Base-by-base conservation (phyloP, 768 basidiomycete genomes). In the Glaciozyma martinii region DNA sequence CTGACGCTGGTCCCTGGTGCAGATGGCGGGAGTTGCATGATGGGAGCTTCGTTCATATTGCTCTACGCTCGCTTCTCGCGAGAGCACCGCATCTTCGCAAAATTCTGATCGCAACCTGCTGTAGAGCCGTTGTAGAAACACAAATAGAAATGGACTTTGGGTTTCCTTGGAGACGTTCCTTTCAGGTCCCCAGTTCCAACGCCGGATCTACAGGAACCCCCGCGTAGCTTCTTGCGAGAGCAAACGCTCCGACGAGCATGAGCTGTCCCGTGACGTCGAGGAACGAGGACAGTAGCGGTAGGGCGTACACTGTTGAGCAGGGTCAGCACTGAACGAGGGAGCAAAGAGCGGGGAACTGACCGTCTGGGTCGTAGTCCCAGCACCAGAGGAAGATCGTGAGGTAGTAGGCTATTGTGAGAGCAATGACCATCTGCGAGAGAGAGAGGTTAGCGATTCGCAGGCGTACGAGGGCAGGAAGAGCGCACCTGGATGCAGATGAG, bases 281-380 rank as follows among this genome's bases (percentile, higher is more conserved):
- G 43, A 68, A 55, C 3, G 72, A 70, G 3, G 71, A 65, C 5
- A 73, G 56, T n/a, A 70, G 59, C 8, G 72, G 72, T 2, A 73
- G 57, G 2, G 72, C 71, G 60, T 71, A 67, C 30, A 71, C 65
- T 63, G 59, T 13, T 25, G 1, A 4, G 1, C 3, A 2, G 12
- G 3, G 46, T 8, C 25, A n/a, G 9, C 15, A 43, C 37, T 5
- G 3, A 43, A 25, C n/a, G 43, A 9, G 1, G 3, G 30, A 10
- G 18, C 7, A 27, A 46, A 3, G 52, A 25, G 23, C 5, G 23
- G 3, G 23, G 25, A 16, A 50, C 67, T 44, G 21, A 63, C 68
- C 67, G 52, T 72, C 72, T 8, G 72, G 72, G 60, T 73, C 72
- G 62, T 71, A 74, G 60, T 72, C 70, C 16, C 43, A 56, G 33